Evolutionary conservation across 306 rosid species (phyloP), one percentile per base, ranked within the genome.

Genomic region (Medicago lupulina): DNA sequence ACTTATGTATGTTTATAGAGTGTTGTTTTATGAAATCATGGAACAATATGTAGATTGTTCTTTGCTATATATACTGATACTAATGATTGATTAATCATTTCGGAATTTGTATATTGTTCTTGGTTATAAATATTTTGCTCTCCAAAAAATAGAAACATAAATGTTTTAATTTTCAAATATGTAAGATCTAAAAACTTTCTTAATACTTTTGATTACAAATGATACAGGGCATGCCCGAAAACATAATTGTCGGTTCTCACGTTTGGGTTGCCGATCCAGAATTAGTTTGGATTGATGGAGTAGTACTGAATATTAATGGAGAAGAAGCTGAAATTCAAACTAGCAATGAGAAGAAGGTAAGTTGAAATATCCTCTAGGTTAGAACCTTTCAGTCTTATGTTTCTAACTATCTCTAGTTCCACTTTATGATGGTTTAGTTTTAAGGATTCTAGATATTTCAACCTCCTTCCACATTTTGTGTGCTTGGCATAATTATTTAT

Each of bases 281-380:
- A 21, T 58, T 84, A 68, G 88, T 89, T 75, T 95, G 98, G 98
- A 74, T 80, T 83, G 97, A 87, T 77, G 98, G 98, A 67, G 70
- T 81, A 77, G 93, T 92, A 51, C 21, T 81, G 68, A 83, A 75
- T 64, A 92, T 95, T 54, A 81, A 64, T 76, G 96, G 96, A 74
- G 93, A 89, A n/a, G 91, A 90, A 36, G 97, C 93, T 70, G 96
- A 86, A 87, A 85, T 95, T 80, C 87, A 88, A 81, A 78, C 89
- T 57, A 87, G 89, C 76, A 28, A 81, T 58, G 97, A 79, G 74
- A 86, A 79, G 57, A 83, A 14, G 89, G 98, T 95, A 87, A 65
- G 61, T 71, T 15, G 64, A 79, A 66, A 76, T 78, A 70, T 63
- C 71, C 54, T 51, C 36, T 19, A 0, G 25, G 44, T 71, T 15